Evolutionary conservation across 2,329 filamentous ascomycete genomes (phyloP).

Genomic region (Diaporthe velutina): DNA sequence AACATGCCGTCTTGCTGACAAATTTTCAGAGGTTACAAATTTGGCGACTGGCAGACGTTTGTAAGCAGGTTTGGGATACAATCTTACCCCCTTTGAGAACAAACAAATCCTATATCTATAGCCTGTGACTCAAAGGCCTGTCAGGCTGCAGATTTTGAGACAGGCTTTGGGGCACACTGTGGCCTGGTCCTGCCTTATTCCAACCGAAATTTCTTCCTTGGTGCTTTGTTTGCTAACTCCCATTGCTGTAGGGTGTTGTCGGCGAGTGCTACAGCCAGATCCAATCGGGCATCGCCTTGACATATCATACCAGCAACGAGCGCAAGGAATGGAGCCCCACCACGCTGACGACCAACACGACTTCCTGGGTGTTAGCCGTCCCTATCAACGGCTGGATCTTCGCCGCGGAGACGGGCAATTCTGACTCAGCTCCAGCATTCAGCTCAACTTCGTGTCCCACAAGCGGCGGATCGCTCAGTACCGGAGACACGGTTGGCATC

Average conservation of each 20-base stretch:
- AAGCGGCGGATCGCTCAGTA: background rate
- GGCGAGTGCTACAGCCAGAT: background rate
- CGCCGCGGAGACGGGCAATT: background rate
- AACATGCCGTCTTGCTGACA: background rate
- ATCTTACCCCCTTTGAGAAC: no score
- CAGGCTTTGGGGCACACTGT: no score
- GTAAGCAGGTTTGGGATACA: no score
- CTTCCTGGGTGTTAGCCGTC: background rate
- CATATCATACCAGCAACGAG: background rate
- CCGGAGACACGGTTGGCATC: constrained; percentile 6
- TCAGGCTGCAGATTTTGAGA: no score
- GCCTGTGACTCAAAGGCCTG: no score
- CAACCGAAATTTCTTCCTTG: no score
- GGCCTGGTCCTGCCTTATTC: no score
- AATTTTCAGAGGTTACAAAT: background rate
- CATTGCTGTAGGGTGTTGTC: no score
- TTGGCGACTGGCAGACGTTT: background rate
- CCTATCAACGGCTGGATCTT: constrained; percentile 19
- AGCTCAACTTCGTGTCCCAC: background rate
- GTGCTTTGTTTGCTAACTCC: no score
- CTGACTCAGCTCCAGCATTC: background rate
- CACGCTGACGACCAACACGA: background rate
- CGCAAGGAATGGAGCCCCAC: constrained; percentile 9
- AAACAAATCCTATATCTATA: no score
- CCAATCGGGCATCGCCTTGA: background rate